A percentile compares a stretch with the other conserved stretches of the same genome.
These are phyloP conservation scores for Syzygium syzygioides DNA, from an alignment of 441 rosid genomes.

Conservation along the genomic window DNA sequence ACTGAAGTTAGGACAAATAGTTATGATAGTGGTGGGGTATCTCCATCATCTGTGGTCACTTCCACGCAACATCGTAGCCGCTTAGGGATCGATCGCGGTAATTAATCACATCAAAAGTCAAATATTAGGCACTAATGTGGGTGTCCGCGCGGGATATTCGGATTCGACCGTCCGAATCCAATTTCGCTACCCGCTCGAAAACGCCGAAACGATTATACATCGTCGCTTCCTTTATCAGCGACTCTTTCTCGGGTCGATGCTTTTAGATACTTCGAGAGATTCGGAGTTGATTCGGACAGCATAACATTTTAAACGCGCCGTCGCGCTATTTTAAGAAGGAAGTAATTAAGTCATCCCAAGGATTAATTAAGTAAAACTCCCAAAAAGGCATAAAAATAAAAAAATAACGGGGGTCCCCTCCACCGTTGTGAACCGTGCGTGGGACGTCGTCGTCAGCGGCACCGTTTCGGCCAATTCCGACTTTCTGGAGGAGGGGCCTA, in stretches of 20 bases:
- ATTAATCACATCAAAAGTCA: not conserved
- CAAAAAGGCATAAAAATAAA: not conserved
- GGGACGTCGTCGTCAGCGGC: not conserved
- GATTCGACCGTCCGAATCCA: not conserved
- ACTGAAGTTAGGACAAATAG: not conserved
- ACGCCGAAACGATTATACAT: not conserved
- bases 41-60: not conserved
- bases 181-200: not conserved
- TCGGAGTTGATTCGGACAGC: not conserved
- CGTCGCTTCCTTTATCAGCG: not conserved
- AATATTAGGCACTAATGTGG: not conserved
- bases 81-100: not conserved
- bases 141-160: not conserved
- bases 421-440: not conserved
- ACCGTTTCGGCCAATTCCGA: not conserved
- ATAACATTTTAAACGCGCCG: not conserved
- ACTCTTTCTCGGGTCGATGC: not conserved
- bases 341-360: not conserved
- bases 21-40: fast-evolving
- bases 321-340: not conserved
- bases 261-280: not conserved
- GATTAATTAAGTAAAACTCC: not conserved
- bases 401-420: not conserved
- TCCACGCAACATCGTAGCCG: not conserved
- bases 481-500: not conserved